Percentiles rank a stretch among this genome's conserved stretches.
These are phyloP conservation scores for Casuarina cunninghamiana DNA, from an alignment of 306 rosid species.

Conservation along the genomic window DNA sequence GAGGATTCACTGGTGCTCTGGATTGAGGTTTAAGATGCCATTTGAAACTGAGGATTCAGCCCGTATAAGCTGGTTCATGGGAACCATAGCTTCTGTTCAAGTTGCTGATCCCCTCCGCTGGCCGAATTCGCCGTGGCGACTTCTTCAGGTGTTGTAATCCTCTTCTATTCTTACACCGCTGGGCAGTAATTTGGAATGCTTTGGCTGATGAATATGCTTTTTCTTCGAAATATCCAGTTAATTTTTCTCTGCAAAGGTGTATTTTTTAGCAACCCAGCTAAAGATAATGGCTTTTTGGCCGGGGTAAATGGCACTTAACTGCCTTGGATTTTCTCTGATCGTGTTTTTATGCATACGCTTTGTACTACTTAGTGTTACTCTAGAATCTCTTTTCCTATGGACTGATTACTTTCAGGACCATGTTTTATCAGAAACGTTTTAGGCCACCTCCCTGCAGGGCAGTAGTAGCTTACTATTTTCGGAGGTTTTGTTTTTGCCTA, in stretches of 20 bases:
- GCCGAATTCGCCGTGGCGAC: constrained; percentile 98
- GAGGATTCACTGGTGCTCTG: constrained; percentile 88
- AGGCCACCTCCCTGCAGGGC: not conserved
- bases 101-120: constrained; percentile 80
- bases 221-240: not conserved
- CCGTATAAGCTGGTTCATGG: constrained; percentile 98
- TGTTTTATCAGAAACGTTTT: not conserved
- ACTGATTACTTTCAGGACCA: not conserved
- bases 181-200: not conserved
- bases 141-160: constrained; percentile 68
- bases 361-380: constrained; percentile 5
- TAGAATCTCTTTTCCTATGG: not conserved
- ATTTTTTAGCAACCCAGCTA: not conserved
- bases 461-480: not conserved
- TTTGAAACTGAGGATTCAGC: constrained; percentile 98
- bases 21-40: constrained; percentile 98
- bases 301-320: not conserved
- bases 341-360: not conserved
- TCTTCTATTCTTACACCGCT: not conserved
- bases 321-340: not conserved
- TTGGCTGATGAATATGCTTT: not conserved
- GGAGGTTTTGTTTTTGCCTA: not conserved
- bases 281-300: not conserved
- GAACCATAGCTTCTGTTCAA: constrained; percentile 83
- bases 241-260: not conserved